Evolutionary conservation across 352 stramenopile genomes (phyloP), one percentile per base, ranked within the genome.

Genomic region (Pythium volutum): DNA sequence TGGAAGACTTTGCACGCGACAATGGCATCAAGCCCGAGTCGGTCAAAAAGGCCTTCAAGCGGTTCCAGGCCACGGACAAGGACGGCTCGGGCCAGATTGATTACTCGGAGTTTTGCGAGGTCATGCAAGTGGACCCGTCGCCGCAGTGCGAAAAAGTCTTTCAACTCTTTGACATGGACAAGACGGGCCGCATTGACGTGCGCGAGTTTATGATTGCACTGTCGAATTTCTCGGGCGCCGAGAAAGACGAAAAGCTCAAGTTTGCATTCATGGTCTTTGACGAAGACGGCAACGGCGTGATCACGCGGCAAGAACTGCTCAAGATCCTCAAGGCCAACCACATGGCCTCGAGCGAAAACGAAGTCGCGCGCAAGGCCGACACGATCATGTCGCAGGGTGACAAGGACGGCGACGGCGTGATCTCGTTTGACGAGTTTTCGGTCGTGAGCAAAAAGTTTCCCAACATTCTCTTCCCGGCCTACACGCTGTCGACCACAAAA

Each of bases 381-480:
- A 98, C 93, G 49, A 98, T 99, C 71, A 98, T 99, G 92, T 93
- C 89, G 22, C 94, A 98, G 65, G 94, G 89, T 33, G 90, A 98
- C 66, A 98, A 98, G 72, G 91, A 98, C 71, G 95, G 95, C 62
- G 95, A 98, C 76, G 94, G 95, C 25, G 90, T 98, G 48, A 97
- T 99, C 64, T 98, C 89, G 18, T 98, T 99, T 69, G 95, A 99
- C 63, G 96, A 98, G 72, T 98, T 98, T 70, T 88, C 96, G 26
- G 74, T 98, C 58, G 93, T 98, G 52, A 96, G 79, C 73, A 98
- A 98, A 72, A 98, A 98, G 68, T 99, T 98, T 67, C 94, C 96
- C 15, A 98, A 98, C 68, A 97, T 98, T 72, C 73, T 98, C 23
- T 97, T 96, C 75, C 89, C 89, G 27, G 81, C 83, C 36, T 95